Conservation (phyloP, 768 basidiomycete species). For the Kwoniella sp. region DNA sequence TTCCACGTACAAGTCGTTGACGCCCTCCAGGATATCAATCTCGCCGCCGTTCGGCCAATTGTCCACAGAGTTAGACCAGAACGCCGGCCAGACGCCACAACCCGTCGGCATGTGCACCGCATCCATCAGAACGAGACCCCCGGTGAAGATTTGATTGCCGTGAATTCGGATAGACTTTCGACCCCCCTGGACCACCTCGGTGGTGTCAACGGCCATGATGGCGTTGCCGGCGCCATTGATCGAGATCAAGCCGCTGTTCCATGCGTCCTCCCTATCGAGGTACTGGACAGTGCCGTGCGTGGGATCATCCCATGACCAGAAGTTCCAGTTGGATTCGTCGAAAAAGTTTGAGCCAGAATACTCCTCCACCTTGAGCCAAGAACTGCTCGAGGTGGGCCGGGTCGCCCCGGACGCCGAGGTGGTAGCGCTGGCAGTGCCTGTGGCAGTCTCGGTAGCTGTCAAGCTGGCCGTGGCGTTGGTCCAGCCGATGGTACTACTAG, state of each 20-base stretch:
- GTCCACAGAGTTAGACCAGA: constrained; percentile 58
- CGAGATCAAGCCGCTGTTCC: constrained; percentile 57
- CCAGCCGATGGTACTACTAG: constrained; percentile 11
- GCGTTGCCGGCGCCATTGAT: constrained; percentile 71
- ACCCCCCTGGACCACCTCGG: constrained; percentile 62
- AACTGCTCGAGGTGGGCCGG: neutral
- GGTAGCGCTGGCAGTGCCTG: constrained; percentile 17
- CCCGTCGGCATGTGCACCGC: constrained; percentile 84
- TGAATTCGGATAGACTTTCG: constrained; percentile 73
- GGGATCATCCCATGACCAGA: constrained; percentile 62
- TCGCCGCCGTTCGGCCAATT: constrained; percentile 49
- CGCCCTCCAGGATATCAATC: constrained; percentile 53
- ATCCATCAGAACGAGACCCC: constrained; percentile 77
- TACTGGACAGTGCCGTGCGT: constrained; percentile 68
- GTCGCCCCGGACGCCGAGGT: neutral
- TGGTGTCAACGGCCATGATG: constrained; percentile 85
- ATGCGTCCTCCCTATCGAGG: constrained; percentile 55
- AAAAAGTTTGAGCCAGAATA: constrained; percentile 66
- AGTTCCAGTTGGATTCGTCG: constrained; percentile 73
- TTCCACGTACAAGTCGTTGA: constrained; percentile 51
- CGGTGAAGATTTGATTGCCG: constrained; percentile 49
- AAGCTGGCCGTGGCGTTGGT: constrained; percentile 34
- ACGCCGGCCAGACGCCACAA: constrained; percentile 78
- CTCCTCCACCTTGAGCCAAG: constrained; percentile 39
- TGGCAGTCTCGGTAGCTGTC: constrained; percentile 16